Base-by-base conservation (phyloP, 2,329 filamentous ascomycete genomes). In the Sclerotinia glacialis region DNA sequence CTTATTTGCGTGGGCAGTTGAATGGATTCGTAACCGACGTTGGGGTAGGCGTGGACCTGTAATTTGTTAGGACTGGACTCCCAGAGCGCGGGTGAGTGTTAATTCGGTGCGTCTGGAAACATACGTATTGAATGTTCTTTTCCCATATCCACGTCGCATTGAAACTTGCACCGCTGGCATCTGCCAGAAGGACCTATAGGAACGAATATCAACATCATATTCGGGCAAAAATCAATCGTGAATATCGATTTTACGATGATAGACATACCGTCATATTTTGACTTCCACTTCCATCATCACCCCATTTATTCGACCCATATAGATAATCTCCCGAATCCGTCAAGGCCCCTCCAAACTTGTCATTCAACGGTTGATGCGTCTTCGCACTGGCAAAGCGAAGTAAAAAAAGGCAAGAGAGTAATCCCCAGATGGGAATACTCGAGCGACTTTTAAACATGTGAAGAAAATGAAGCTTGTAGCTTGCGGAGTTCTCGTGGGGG, bases 241-340 rank as follows among this genome's bases (percentile, higher is more conserved):
- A 53, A 18, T 21, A 8, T 31, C 16, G 16, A 16, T 6, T 28
- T 31, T 0, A 23, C 7, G 11, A 40, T 11, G 11, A 5, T 42
- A 4, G 42, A 50, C 63, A 21, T 60, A 65, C 63, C 26, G 63
- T 65, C 63, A 65, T 65, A 28, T 65, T 59, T 3, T 65, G 63
- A 42, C 63, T 65, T 31, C 53, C 63, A 42, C 63, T 65, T 4
- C 63, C 63, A 65, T 65, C 63, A 52, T 65, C 63, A 4, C 63
- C 63, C 63, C 63, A 65, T 65, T 65, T 59, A 34, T 65, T 52
- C 18, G 53, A 47, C 2, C 63, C 63, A 50, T 65, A 65, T 7
- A 65, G 23, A 52, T 65, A 60, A 7, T n/a, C 40, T 1, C 44
- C 44, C 3, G 53, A 65, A 44, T 65, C 34, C 18, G 63, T 59